Evolutionary conservation across 257 asterid genomes (phyloP).

Genomic region (Solanum medicagineum): DNA sequence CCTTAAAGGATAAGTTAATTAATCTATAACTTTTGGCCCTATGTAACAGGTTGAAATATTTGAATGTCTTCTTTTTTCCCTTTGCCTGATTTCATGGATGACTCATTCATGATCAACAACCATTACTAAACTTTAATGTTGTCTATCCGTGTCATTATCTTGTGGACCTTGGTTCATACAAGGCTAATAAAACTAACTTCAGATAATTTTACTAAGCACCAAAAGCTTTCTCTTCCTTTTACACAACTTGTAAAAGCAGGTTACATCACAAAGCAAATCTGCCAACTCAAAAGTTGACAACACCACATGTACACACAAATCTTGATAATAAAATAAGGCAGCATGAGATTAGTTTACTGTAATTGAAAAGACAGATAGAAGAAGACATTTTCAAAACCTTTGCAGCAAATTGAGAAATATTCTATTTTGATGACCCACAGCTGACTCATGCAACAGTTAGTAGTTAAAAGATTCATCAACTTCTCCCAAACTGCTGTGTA

Average conservation of each 20-base stretch:
- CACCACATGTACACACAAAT: neutral
- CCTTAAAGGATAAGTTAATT: neutral
- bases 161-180: neutral
- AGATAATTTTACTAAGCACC: neutral
- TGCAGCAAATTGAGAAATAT: neutral
- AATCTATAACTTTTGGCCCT: neutral
- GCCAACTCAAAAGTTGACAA: neutral
- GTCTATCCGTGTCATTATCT: neutral
- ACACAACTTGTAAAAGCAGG: neutral
- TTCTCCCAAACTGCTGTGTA: no score
- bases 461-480: neutral
- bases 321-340: neutral
- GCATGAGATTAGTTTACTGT: neutral
- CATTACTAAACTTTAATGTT: neutral
- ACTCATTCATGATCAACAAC: neutral
- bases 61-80: neutral
- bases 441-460: constrained; percentile 1
- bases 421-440: neutral
- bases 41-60: neutral
- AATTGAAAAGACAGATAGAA: neutral
- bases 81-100: neutral
- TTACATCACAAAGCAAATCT: neutral
- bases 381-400: neutral
- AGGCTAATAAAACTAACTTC: neutral
- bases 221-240: neutral